Base-by-base conservation (phyloP, 108 stramenopile genomes). In the Pseudonitzschia multiseries region DNA sequence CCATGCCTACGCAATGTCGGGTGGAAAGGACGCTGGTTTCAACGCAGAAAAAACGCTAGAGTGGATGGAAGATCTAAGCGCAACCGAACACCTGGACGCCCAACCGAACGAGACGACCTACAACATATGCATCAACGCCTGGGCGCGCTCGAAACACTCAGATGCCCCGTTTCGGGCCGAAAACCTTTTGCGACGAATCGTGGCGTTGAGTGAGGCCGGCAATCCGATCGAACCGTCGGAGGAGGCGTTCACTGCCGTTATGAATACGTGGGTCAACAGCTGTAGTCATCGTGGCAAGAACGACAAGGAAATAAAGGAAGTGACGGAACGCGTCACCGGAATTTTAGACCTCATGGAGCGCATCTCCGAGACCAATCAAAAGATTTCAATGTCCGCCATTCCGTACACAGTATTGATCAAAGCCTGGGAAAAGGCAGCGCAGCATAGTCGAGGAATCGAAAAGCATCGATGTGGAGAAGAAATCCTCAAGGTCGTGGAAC, bases 61-160 rank as follows among this genome's bases (percentile, higher is more conserved):
- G 20, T 73, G 75, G 74, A 81, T 81, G 74, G 50, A 72, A 63
- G 36, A 71, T 32, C 44, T 73, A 2, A 12, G 67, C 52, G 79
- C 65, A 46, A 52, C 69, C 9, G 46, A 71, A 40, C 68, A 78
- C 46, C 56, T 78, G 2, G 81, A 82, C 28, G 85, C 86, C 29
- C 78, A 80, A 41, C 90, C 90, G 0, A 73, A 84, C 71, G 73
- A 57, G n/a, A 70, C 77, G 41, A 75, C 81, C 15, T 84, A 64
- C 61, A 79, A 73, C 33, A 74, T 57, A 42, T 73, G 77, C 21
- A 74, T 80, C 46, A 68, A 77, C 62, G 79, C 75, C 21, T 83
- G 78, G 70, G 82, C 82, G 8, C 66, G 70, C n/a, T 65, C 65
- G 14, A 33, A 69, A 26, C 42, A 60, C 40, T 60, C 63, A 0